These are phyloP conservation scores for Echinosophora koreensis DNA, from an alignment of 306 rosid genomes.

Conservation along the genomic window DNA sequence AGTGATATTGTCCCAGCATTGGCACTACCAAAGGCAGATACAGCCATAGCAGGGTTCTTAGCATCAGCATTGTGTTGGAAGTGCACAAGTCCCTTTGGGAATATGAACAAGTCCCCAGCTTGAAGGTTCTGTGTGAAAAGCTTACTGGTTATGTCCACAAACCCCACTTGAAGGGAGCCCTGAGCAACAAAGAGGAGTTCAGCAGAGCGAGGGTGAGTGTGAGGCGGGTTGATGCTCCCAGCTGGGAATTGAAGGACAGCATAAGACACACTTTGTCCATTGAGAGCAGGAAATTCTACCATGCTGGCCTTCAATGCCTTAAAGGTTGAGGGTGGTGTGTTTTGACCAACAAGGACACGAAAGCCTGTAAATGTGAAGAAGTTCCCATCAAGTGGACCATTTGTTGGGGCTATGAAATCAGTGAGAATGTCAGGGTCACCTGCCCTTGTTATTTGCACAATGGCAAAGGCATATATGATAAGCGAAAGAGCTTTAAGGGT, in stretches of 20 bases:
- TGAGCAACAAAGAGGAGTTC: conserved; percentile 53
- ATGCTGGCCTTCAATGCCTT: conserved; percentile 51
- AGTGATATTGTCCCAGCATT: conserved; percentile 55
- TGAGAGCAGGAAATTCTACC: conserved; percentile 58
- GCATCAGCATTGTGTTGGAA: conserved; percentile 55
- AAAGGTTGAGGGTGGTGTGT: conserved; percentile 36
- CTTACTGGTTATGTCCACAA: conserved; percentile 62
- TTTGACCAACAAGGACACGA: conserved; percentile 15
- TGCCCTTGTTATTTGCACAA: conserved; percentile 34
- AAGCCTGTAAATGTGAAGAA: conserved; percentile 65
- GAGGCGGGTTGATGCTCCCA: conserved; percentile 58
- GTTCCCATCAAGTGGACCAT: conserved; percentile 36
- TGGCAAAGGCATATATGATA: conserved; percentile 27
- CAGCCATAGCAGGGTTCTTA: conserved; percentile 29
- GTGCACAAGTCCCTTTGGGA: conserved; percentile 67
- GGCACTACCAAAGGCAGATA: conserved; percentile 68
- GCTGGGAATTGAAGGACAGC: conserved; percentile 60
- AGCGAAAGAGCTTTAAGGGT: conserved; percentile 44
- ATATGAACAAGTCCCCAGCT: conserved; percentile 55
- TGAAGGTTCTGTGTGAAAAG: conserved; percentile 57
- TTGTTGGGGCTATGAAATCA: conserved; percentile 51
- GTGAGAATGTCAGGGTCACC: conserved; percentile 64
- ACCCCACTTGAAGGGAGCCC: conserved; percentile 61
- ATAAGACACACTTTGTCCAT: conserved; percentile 67
- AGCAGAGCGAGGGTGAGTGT: conserved; percentile 64